phyloP scores from a whole-genome alignment of 495 filamentous ascomycete genomes.

The Aspergillus haitiensis region DNA sequence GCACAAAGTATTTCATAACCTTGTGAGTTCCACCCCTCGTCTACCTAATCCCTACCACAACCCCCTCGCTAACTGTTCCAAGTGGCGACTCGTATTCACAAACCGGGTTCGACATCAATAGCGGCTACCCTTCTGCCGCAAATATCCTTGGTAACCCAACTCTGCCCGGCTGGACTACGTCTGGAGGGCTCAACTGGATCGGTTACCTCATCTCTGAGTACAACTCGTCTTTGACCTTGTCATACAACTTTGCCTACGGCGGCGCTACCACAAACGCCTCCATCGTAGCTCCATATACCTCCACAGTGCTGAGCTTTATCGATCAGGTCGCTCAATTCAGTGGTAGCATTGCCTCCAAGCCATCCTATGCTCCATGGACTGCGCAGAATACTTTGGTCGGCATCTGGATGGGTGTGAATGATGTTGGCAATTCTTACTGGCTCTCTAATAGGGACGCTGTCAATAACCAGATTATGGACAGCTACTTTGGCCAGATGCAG shows the following conservation, averaged over 20 bases:
- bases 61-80: background rate
- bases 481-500: slow-evolving; percentile 6
- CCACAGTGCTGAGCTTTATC: slow-evolving; percentile 1
- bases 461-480: background rate
- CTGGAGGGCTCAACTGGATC: background rate
- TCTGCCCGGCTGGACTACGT: background rate
- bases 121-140: slow-evolving; percentile 1
- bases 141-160: background rate
- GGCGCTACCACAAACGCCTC: background rate
- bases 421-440: slow-evolving; percentile 5
- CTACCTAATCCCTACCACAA: background rate
- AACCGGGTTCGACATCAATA: slow-evolving; percentile 4
- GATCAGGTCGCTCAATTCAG: slow-evolving; percentile 1
- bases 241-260: slow-evolving; percentile 4
- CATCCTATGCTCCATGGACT: background rate
- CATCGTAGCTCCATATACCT: background rate
- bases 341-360: background rate
- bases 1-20: background rate
- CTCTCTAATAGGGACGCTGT: background rate
- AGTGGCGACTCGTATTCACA: slow-evolving; percentile 2
- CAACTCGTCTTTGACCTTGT: background rate
- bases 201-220: background rate
- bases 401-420: background rate
- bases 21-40: background rate
- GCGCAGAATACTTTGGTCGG: background rate